phyloP scores from a whole-genome alignment of 441 rosid genomes.

The Corymbia calophylla region DNA sequence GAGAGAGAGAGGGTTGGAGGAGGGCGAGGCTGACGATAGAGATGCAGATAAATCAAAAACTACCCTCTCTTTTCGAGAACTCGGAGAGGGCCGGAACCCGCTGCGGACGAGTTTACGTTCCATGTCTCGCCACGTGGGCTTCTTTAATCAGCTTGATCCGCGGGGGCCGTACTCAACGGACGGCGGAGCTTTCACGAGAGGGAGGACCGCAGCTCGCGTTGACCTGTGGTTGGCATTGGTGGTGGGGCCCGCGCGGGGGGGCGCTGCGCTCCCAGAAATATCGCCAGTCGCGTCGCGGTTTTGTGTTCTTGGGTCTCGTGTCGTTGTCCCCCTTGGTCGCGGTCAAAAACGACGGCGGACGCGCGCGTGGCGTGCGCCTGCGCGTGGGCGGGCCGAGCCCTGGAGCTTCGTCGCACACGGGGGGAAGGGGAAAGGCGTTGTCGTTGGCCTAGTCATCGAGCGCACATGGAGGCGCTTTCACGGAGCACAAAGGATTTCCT shows the following conservation, averaged over 20 bases:
- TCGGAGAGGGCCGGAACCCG: background rate
- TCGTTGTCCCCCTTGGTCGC: background rate
- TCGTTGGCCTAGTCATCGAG: background rate
- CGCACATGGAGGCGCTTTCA: background rate
- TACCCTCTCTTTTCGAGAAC: background rate
- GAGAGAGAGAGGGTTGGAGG: background rate
- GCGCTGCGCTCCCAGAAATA: background rate
- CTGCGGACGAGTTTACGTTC: background rate
- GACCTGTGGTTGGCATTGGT: background rate
- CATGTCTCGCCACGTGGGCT: background rate
- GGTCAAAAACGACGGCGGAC: background rate
- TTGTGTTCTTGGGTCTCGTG: background rate
- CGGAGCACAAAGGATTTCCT: background rate
- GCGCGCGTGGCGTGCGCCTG: background rate
- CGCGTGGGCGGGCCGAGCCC: background rate
- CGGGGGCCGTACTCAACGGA: background rate
- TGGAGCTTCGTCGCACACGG: background rate
- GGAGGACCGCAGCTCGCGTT: background rate
- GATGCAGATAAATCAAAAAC: background rate
- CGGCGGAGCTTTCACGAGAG: background rate
- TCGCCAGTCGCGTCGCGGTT: background rate
- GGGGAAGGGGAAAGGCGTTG: background rate
- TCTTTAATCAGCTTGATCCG: background rate
- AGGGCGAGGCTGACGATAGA: background rate
- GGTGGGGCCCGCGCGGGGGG: background rate